These are phyloP conservation scores for Diaporthe caulivora DNA, from an alignment of 2,329 filamentous ascomycete species.

Conservation along the genomic window DNA sequence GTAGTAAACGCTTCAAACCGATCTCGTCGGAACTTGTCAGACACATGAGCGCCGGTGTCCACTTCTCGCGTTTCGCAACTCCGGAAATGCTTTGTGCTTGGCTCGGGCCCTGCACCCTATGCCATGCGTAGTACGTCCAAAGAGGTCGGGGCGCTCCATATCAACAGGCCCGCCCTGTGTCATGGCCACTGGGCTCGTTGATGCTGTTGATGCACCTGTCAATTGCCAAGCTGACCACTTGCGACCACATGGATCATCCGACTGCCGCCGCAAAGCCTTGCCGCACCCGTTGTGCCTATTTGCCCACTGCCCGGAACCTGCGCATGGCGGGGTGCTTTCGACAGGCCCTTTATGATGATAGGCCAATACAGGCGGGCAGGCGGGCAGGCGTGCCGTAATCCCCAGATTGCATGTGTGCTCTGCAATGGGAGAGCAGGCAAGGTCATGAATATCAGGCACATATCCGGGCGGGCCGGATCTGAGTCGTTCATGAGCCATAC, in stretches of 20 bases:
- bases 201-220: neutral
- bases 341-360: neutral
- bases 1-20: constrained; percentile 31
- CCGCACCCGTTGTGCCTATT: neutral
- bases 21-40: constrained; percentile 32
- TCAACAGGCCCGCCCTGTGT: neutral
- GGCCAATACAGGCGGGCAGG: neutral
- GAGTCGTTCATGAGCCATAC: neutral
- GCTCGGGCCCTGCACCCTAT: constrained; percentile 11
- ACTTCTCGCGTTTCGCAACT: constrained; percentile 41
- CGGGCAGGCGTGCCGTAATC: constrained; percentile 4
- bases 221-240: neutral
- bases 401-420: constrained; percentile 10
- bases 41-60: constrained; percentile 33
- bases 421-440: constrained; percentile 1
- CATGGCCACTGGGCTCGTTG: neutral
- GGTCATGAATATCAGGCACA: neutral
- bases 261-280: neutral
- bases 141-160: constrained; percentile 20
- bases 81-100: constrained; percentile 33
- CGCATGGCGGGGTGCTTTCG: neutral
- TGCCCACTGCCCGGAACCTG: neutral
- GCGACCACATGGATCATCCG: neutral
- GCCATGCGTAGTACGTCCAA: neutral
- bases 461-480: constrained; percentile 20